Conservation (phyloP, 1,284 basidiomycete species). For the Cystobasidium sp. region DNA sequence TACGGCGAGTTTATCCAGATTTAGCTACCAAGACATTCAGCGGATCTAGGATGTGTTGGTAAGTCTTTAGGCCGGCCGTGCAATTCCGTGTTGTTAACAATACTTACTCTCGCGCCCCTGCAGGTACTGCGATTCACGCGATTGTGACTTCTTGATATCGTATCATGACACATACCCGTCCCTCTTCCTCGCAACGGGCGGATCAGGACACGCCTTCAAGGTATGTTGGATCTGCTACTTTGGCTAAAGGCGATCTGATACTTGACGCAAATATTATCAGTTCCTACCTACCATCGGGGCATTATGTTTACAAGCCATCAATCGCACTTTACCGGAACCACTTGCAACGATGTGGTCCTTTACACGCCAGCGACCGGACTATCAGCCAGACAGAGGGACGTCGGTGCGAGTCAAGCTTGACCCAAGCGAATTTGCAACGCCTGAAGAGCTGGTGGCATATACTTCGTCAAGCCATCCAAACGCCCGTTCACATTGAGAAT, state of each 20-base stretch:
- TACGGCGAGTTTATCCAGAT: slow-evolving; percentile 71
- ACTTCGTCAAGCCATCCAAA: too few relatives aligned
- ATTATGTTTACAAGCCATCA: slow-evolving; percentile 34
- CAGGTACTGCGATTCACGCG: slow-evolving; percentile 55
- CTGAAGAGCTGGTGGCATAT: slow-evolving; percentile 4
- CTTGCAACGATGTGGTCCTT: slow-evolving; percentile 44
- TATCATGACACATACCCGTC: slow-evolving; percentile 65
- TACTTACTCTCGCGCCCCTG: slow-evolving; percentile 67
- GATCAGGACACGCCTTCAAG: slow-evolving; percentile 82
- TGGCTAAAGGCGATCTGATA: neutral
- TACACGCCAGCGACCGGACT: slow-evolving; percentile 35
- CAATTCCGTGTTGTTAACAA: neutral
- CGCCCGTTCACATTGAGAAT: too few relatives aligned
- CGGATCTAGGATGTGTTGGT: slow-evolving; percentile 82
- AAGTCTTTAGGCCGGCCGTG: slow-evolving; percentile 50
- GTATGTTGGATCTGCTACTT: slow-evolving; percentile 55
- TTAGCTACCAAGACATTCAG: slow-evolving; percentile 70
- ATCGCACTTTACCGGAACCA: slow-evolving; percentile 34
- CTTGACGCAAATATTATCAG: neutral
- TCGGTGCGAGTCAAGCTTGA: slow-evolving; percentile 22
- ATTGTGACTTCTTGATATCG: slow-evolving; percentile 79
- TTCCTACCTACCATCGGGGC: slow-evolving; percentile 39
- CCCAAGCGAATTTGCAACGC: slow-evolving; percentile 11
- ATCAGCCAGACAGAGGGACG: slow-evolving; percentile 34
- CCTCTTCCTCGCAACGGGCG: slow-evolving; percentile 73